Conservation (phyloP, 805 yeast species). For the Brettanomyces sp. region DNA sequence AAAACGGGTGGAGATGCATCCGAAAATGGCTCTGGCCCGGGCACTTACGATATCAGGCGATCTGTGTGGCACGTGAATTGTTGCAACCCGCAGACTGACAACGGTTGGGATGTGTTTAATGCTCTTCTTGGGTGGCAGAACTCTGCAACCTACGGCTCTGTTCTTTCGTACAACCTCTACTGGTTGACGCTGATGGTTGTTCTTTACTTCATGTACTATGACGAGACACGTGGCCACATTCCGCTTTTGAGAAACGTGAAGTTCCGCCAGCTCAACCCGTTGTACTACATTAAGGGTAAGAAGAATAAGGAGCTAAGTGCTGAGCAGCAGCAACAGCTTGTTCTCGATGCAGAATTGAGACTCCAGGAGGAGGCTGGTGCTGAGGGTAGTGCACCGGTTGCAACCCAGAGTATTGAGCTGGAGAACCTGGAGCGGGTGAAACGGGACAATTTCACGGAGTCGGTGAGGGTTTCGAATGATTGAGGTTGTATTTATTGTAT, state of each 20-base stretch:
- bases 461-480: too few relatives aligned
- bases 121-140: constrained; percentile 93
- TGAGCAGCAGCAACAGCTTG: constrained; percentile 39
- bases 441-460: too few relatives aligned
- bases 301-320: constrained; percentile 43
- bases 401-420: neutral
- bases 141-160: constrained; percentile 85
- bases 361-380: constrained; percentile 14
- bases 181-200: constrained; percentile 59
- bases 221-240: constrained; percentile 72
- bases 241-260: constrained; percentile 46
- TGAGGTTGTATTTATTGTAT: too few relatives aligned
- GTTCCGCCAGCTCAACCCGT: constrained; percentile 50
- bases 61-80: constrained; percentile 93
- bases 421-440: too few relatives aligned
- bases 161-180: constrained; percentile 74
- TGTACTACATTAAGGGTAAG: constrained; percentile 57
- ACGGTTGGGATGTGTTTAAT: constrained; percentile 94
- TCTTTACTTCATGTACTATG: constrained; percentile 54
- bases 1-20: constrained; percentile 87
- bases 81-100: constrained; percentile 80
- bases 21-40: constrained; percentile 85
- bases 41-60: constrained; percentile 69
- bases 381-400: neutral
- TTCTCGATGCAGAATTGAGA: constrained; percentile 28